Conservation (phyloP, 192 early-diverging fungal species). For the Linnemannia exigua region DNA sequence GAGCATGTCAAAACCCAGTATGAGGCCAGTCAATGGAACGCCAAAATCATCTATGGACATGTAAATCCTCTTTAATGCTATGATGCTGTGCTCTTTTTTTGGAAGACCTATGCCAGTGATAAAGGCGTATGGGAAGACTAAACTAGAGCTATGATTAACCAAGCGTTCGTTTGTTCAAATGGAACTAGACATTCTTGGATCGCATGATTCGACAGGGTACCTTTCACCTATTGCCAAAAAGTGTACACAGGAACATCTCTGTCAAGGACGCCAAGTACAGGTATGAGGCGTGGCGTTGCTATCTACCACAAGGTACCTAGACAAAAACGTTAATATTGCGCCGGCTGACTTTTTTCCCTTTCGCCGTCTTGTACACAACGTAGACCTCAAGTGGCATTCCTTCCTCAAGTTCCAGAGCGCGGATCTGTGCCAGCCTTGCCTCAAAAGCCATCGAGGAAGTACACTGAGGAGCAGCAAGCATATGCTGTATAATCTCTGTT, state of each 20-base stretch:
- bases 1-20: constrained; percentile 11
- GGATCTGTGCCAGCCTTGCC: not conserved
- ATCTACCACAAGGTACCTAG: not conserved
- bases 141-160: not conserved
- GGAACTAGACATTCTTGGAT: not conserved
- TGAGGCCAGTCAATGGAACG: constrained; percentile 7
- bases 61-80: too few species aligned
- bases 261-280: constrained; percentile 4
- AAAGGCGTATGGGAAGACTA: too few species aligned
- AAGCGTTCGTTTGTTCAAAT: not conserved
- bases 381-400: constrained; percentile 11
- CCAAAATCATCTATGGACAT: constrained; percentile 10
- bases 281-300: not conserved
- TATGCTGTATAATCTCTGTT: not conserved
- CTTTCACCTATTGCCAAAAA: not conserved
- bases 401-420: not conserved
- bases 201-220: constrained; percentile 3
- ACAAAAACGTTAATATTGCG: not conserved
- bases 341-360: too few species aligned
- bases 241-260: not conserved
- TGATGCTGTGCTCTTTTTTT: not conserved
- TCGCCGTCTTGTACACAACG: not conserved
- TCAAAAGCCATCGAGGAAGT: constrained; percentile 10
- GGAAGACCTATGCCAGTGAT: not conserved
- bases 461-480: not conserved